Evolutionary conservation across 129 eudicot species (phyloP).

Genomic region (Pulicaria dysenterica): DNA sequence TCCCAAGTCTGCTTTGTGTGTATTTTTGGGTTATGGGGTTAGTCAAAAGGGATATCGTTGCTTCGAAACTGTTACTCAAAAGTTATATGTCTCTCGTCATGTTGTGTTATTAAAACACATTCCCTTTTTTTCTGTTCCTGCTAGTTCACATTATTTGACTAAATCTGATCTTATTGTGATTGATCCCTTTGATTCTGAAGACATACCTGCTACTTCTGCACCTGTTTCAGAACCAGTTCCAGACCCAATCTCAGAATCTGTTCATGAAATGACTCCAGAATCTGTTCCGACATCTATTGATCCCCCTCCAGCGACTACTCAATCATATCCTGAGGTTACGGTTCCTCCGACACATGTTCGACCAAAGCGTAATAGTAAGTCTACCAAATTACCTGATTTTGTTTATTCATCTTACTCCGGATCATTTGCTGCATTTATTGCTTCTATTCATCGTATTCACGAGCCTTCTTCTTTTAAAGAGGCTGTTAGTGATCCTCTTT

Average conservation of each 20-base stretch:
- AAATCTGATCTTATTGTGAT: background rate
- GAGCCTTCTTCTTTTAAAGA: background rate
- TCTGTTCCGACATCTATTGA: background rate
- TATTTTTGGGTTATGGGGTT: background rate
- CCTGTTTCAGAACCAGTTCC: no score
- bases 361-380: background rate
- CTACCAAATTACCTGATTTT: background rate
- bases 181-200: background rate
- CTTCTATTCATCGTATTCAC: background rate
- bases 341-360: background rate
- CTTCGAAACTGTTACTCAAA: background rate
- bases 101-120: background rate
- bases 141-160: background rate
- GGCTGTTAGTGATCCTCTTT: background rate
- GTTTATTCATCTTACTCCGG: background rate
- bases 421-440: background rate
- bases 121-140: background rate
- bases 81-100: background rate
- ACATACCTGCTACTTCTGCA: no score
- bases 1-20: background rate
- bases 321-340: background rate
- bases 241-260: background rate
- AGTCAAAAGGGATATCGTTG: background rate
- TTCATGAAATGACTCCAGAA: background rate
- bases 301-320: no score